Base-by-base conservation (phyloP, 2,329 filamentous ascomycete genomes). In the Eutypella sp. region DNA sequence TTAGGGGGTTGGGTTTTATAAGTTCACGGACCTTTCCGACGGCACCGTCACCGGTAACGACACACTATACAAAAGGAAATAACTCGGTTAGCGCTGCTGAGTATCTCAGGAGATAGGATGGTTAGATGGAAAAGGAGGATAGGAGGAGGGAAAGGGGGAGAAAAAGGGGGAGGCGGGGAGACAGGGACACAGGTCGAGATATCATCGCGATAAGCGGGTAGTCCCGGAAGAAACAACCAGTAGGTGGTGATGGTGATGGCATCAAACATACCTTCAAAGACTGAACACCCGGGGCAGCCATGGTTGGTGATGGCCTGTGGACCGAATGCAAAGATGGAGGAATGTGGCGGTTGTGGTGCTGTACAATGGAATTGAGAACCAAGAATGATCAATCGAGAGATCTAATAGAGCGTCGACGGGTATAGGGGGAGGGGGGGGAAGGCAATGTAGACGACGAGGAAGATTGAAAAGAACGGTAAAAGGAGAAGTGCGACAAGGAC, bases 21-120 rank as follows among this genome's bases (percentile, higher is more conserved):
- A n/a, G n/a, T n/a, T n/a, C n/a, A 68, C 75, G 71, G 72, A 96
- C 91, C 82, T 99, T 99, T 72, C 93, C 93, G 62, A 99, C 93
- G 67, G 93, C 93, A 88, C 93, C 93, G 71, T 99, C 93, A 74
- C 93, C 93, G 53, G 93, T 97, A 66, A 99, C 93, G 67, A 99
- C 93, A 70, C 93, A 99, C 90, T 96, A 59, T 49, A 62, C 31
- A 22, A n/a, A n/a, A n/a, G n/a, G n/a, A n/a, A n/a, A n/a, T n/a
- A n/a, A n/a, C n/a, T n/a, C n/a, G n/a, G n/a, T n/a, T n/a, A n/a
- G n/a, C n/a, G n/a, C n/a, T n/a, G n/a, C n/a, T n/a, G n/a, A n/a
- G n/a, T n/a, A n/a, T n/a, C n/a, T n/a, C n/a, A n/a, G n/a, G n/a
- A n/a, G n/a, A n/a, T n/a, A n/a, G n/a, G n/a, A n/a, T n/a, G n/a